Evolutionary conservation across 805 yeast genomes (phyloP), one percentile per base, ranked within the genome.

Genomic region (Kazachstania bromeliacearum): DNA sequence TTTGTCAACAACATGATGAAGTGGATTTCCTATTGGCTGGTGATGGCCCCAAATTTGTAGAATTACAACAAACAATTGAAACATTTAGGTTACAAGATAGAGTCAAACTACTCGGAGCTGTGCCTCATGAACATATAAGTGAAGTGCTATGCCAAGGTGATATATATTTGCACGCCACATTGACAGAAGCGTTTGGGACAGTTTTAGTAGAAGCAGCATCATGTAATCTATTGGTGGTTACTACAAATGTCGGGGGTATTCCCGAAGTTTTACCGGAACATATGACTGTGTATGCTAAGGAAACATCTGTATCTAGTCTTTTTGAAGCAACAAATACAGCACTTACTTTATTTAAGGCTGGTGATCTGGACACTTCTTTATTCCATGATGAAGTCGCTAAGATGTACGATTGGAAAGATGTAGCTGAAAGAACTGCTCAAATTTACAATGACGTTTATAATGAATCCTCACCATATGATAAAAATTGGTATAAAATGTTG

Each of bases 101-200:
- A 33, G 96, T 92, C 2, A 76, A 78, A 28, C 66, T 92, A 12
- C 67, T 85, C 23, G 98, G 98, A 1, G 77, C 87, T 10, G 81
- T 92, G 0, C 75, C 81, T 28, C 99, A 92, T 55, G 97, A 92
- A 55, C 79, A 82, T 47, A 98, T 92, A 7, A 66, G 97, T 33
- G 85, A 88, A 47, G 83, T 89, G 9, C 85, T 92, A 95, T 77
- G 87, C 5, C 73, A 77, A 43, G 99, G 98, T 14, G 94, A 92
- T 50, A 89, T 92, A 8, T 92, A 88, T 55, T 60, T 92, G 20
- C 97, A 92, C 59, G 88, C 98, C 0, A 79, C 96, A 1, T 66
- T 92, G 28, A 92, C 97, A 0, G 99, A 92, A 56, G 98, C 97
- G 0, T 92, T 92, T 61, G 99, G 99, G 2, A 92, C 98, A 0